phyloP scores from a whole-genome alignment of 257 asterid genomes.

The Asclepias syriaca region DNA sequence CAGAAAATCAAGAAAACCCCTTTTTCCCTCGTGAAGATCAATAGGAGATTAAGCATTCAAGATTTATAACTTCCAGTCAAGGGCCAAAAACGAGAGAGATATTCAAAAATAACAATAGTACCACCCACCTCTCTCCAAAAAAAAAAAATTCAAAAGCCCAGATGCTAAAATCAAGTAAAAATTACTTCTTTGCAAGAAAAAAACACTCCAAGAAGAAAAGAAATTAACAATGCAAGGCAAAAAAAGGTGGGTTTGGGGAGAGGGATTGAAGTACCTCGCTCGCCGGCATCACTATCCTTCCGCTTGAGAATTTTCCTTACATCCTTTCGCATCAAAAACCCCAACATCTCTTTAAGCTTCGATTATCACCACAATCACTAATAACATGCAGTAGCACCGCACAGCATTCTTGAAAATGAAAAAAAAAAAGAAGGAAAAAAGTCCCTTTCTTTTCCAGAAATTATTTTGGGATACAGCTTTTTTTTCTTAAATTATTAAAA shows the following conservation, averaged over 20 bases:
- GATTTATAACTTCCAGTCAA: not conserved
- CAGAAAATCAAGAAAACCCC: not conserved
- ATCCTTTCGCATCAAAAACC: slow-evolving; percentile 61
- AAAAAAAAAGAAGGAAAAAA: not conserved
- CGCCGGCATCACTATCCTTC: slow-evolving; percentile 97
- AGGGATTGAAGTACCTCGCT: slow-evolving; percentile 42
- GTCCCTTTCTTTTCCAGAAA: not conserved
- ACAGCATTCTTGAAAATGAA: not conserved
- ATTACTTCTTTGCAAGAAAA: not conserved
- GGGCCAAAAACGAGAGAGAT: not conserved
- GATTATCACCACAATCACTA: not conserved
- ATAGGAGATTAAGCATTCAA: not conserved
- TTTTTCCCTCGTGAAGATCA: not conserved
- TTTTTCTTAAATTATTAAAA: not conserved
- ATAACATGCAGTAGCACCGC: not conserved
- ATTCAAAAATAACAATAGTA: not conserved
- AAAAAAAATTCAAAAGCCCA: not conserved
- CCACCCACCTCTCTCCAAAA: not conserved
- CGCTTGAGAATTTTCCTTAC: slow-evolving; percentile 84
- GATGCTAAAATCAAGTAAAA: not conserved
- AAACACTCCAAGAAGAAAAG: slow-evolving; percentile 2
- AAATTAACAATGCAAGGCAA: not conserved
- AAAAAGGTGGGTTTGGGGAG: not conserved
- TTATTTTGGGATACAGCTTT: not conserved
- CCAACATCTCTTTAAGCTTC: slow-evolving; percentile 34